These are phyloP conservation scores for Colletotrichum navitas DNA, from an alignment of 2,329 filamentous ascomycete species.

Conservation along the genomic window DNA sequence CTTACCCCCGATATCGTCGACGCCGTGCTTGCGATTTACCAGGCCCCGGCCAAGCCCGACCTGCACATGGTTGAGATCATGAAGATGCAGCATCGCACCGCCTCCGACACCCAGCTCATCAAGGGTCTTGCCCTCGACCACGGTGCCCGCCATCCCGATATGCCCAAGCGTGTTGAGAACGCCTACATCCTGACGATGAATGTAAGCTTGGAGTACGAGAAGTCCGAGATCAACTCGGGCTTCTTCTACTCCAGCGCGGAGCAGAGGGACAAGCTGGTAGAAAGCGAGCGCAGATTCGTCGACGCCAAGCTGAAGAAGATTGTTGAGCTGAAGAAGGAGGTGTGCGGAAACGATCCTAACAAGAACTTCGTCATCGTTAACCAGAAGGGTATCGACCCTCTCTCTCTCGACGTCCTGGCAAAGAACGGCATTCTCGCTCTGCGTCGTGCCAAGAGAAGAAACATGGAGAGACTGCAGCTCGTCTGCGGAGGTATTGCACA, in stretches of 20 bases:
- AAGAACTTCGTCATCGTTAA: slow-evolving; percentile 99
- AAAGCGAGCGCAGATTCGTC: slow-evolving; percentile 95
- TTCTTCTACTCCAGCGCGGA: slow-evolving; percentile 99
- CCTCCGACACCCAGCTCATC: slow-evolving; percentile 96
- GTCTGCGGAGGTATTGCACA: slow-evolving; percentile 92
- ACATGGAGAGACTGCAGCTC: slow-evolving; percentile 98
- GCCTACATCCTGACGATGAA: slow-evolving; percentile 96
- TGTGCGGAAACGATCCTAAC: slow-evolving; percentile 91
- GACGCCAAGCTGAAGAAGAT: slow-evolving; percentile 98
- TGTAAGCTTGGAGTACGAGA: slow-evolving; percentile 97
- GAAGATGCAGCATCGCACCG: slow-evolving; percentile 99
- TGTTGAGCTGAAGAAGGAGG: slow-evolving; percentile 96
- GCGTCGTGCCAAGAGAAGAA: slow-evolving; percentile 93
- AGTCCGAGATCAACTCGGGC: slow-evolving; percentile 98
- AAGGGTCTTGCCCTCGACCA: slow-evolving; percentile 93
- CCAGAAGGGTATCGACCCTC: slow-evolving; percentile 98
- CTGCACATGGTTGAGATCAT: slow-evolving; percentile 99
- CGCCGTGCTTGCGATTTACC: slow-evolving; percentile 93
- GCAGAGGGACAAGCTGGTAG: slow-evolving; percentile 96
- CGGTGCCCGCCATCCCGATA: slow-evolving; percentile 95
- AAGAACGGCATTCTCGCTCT: slow-evolving; percentile 98
- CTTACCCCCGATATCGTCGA: slow-evolving; percentile 97
- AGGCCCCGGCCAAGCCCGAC: slow-evolving; percentile 90
- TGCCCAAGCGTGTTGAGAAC: slow-evolving; percentile 97
- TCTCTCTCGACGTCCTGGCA: slow-evolving; percentile 94